phyloP scores from a whole-genome alignment of 2,329 filamentous ascomycete species.

The Pestalotiopsis sp. region DNA sequence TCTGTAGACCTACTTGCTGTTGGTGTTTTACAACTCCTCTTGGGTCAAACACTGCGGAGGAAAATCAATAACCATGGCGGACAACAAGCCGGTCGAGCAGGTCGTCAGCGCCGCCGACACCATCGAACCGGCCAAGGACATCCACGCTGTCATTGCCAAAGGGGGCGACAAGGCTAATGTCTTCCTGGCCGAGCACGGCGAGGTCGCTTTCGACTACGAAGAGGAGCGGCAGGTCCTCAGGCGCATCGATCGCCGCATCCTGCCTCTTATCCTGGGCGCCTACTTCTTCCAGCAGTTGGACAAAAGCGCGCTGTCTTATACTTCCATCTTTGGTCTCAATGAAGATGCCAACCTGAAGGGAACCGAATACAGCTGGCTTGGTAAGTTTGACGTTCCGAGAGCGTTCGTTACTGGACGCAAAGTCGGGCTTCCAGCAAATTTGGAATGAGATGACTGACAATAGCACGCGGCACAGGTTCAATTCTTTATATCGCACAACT shows the following conservation, averaged over 20 bases:
- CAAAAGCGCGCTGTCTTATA: slow-evolving; percentile 48
- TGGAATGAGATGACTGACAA: not conserved
- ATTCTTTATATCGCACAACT: slow-evolving; percentile 64
- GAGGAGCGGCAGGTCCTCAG: slow-evolving; percentile 50
- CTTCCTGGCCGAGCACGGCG: slow-evolving; percentile 44
- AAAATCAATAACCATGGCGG: not conserved
- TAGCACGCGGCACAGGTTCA: not conserved
- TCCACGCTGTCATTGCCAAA: not conserved
- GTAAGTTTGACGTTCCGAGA: slow-evolving; percentile 36
- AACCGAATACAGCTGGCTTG: slow-evolving; percentile 60
- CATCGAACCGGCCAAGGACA: slow-evolving; percentile 5
- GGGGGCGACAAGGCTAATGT: slow-evolving; percentile 44
- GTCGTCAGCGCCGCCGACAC: not conserved
- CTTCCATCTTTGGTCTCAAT: slow-evolving; percentile 52
- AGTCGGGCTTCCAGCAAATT: not conserved
- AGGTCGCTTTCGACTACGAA: slow-evolving; percentile 47
- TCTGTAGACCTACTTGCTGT: not conserved
- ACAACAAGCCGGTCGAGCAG: not conserved
- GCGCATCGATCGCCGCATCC: slow-evolving; percentile 51
- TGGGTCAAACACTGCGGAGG: not conserved
- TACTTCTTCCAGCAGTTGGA: slow-evolving; percentile 64
- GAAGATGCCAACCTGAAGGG: slow-evolving; percentile 50
- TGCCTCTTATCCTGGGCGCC: slow-evolving; percentile 54
- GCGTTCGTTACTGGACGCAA: not conserved
- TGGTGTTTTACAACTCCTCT: too few relatives aligned